These are phyloP conservation scores for Debaryomyces maramus DNA, from an alignment of 805 yeast genomes.

Conservation along the genomic window DNA sequence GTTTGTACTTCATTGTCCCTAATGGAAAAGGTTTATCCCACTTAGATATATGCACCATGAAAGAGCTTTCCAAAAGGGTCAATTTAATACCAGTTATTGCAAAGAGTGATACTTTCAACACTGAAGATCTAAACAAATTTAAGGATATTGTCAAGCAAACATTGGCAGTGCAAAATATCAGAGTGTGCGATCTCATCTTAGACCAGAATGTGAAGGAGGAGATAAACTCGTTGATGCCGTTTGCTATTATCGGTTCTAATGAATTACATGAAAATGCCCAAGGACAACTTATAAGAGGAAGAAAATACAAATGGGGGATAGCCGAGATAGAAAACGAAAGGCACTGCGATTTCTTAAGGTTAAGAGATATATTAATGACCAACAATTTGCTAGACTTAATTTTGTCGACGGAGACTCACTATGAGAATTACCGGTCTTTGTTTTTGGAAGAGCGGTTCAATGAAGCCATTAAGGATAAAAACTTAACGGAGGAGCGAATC, in stretches of 20 bases:
- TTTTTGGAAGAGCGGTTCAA: slow-evolving; percentile 52
- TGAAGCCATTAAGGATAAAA: slow-evolving; percentile 22
- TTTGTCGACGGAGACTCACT: slow-evolving; percentile 72
- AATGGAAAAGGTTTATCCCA: slow-evolving; percentile 50
- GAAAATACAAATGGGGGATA: slow-evolving; percentile 82
- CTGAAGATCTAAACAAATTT: slow-evolving; percentile 24
- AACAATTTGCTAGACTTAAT: slow-evolving; percentile 78
- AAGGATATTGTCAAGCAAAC: slow-evolving; percentile 25
- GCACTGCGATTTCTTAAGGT: slow-evolving; percentile 73
- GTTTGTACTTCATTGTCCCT: slow-evolving; percentile 80
- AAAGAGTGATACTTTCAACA: slow-evolving; percentile 35
- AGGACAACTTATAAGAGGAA: slow-evolving; percentile 60
- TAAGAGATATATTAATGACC: slow-evolving; percentile 65
- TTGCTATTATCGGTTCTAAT: slow-evolving; percentile 68
- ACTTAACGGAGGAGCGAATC: background rate
- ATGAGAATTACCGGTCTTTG: slow-evolving; percentile 64
- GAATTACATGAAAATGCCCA: slow-evolving; percentile 23
- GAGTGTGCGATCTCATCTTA: slow-evolving; percentile 30
- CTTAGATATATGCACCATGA: slow-evolving; percentile 38
- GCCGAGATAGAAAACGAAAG: slow-evolving; percentile 77
- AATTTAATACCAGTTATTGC: slow-evolving; percentile 42
- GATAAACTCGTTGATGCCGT: slow-evolving; percentile 56
- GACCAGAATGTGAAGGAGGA: slow-evolving; percentile 31
- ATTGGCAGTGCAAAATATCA: slow-evolving; percentile 25
- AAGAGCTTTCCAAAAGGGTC: slow-evolving; percentile 30